A percentile compares a stretch with the other conserved stretches of the same genome.
Evolutionary conservation across 2,329 filamentous ascomycete species (phyloP).

Genomic region (Colletotrichum tabaci): DNA sequence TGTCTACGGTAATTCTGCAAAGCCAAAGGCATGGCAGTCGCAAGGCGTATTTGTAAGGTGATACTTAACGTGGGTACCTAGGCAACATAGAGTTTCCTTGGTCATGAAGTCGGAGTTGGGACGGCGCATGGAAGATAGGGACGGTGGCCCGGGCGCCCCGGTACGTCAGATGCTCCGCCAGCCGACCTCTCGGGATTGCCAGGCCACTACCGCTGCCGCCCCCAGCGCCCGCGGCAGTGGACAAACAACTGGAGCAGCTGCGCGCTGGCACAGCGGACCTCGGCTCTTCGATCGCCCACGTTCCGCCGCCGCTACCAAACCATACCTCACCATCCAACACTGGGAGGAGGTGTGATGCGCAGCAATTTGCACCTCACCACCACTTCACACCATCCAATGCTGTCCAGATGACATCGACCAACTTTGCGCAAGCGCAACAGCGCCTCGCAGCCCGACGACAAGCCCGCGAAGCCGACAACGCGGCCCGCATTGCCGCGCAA

Average conservation of each 20-base stretch:
- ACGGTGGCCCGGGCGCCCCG: conserved; percentile 24
- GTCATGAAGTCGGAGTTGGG: conserved; percentile 9
- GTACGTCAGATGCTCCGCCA: conserved; percentile 37
- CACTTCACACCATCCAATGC: conserved; percentile 46
- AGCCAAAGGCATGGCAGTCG: conserved; percentile 27
- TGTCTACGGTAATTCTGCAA: conserved; percentile 20
- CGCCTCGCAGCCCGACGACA: conserved; percentile 86
- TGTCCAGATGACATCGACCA: conserved; percentile 65
- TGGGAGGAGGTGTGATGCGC: conserved; percentile 32
- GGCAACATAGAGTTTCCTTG: conserved; percentile 31
- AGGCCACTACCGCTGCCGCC: conserved; percentile 8
- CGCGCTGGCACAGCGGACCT: conserved; percentile 27
- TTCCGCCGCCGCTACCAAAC: conserved; percentile 7
- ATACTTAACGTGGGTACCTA: conserved; percentile 9
- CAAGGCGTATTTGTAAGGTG: conserved; percentile 32
- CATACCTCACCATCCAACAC: conserved; percentile 13
- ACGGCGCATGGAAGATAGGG: background rate
- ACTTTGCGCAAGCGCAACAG: conserved; percentile 91
- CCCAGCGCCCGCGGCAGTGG: conserved; percentile 20
- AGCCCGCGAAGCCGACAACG: conserved; percentile 78
- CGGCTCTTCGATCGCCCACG: conserved; percentile 25
- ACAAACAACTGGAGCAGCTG: background rate
- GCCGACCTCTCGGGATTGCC: conserved; percentile 26
- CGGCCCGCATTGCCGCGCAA: conserved; percentile 67
- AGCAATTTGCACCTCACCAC: conserved; percentile 28